Evolutionary conservation across 2,329 filamentous ascomycete genomes (phyloP).

Genomic region (Dendrostoma leiphaemia): DNA sequence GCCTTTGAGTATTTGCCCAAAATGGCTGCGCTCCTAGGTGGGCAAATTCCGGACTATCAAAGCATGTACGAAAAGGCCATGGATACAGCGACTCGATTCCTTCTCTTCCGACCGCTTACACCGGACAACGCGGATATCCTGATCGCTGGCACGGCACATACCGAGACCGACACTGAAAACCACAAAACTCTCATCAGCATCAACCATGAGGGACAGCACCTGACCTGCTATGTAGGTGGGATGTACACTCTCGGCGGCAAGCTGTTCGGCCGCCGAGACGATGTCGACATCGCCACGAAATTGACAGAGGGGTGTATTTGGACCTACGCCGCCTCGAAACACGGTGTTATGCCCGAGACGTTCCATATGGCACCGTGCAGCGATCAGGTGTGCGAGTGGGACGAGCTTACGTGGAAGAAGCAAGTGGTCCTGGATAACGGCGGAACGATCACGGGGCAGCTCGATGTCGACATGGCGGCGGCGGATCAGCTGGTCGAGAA

Average conservation of each 20-base stretch:
- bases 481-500: slow-evolving; percentile 7
- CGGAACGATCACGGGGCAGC: slow-evolving; percentile 4
- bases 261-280: slow-evolving; percentile 37
- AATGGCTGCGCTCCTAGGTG: slow-evolving; percentile 56
- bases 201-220: slow-evolving; percentile 39
- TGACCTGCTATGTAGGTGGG: slow-evolving; percentile 51
- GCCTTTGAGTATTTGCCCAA: slow-evolving; percentile 41
- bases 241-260: slow-evolving; percentile 48
- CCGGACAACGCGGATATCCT: slow-evolving; percentile 55
- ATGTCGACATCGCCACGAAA: slow-evolving; percentile 42
- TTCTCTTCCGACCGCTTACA: slow-evolving; percentile 63
- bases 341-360: slow-evolving; percentile 53
- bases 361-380: slow-evolving; percentile 41
- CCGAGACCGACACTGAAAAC: slow-evolving; percentile 19
- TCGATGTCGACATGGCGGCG: background rate
- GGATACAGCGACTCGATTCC: slow-evolving; percentile 50
- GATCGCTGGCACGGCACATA: slow-evolving; percentile 42
- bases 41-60: slow-evolving; percentile 53
- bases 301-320: slow-evolving; percentile 51
- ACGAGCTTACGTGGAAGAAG: slow-evolving; percentile 27
- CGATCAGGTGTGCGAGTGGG: slow-evolving; percentile 26
- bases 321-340: slow-evolving; percentile 45
- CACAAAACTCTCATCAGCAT: slow-evolving; percentile 16
- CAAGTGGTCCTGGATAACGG: slow-evolving; percentile 11
- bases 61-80: slow-evolving; percentile 56